A percentile compares a stretch with the other conserved stretches of the same genome.
Evolutionary conservation across 2,329 filamentous ascomycete genomes (phyloP).

Genomic region (Fusarium sp.): DNA sequence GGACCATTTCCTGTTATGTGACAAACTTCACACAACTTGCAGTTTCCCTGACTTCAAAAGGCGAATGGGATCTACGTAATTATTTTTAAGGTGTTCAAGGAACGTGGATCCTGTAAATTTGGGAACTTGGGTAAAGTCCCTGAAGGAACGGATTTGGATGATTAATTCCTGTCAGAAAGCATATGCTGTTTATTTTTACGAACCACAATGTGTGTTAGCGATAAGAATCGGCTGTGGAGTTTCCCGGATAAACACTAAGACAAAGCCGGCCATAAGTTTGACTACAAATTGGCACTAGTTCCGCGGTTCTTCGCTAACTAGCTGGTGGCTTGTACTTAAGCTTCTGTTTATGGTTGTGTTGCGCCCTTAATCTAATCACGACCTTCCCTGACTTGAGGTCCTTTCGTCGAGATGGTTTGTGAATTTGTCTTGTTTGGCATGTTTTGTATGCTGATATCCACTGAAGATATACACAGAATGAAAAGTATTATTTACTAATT

Average conservation of each 20-base stretch:
- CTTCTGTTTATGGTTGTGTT: slow-evolving; percentile 21
- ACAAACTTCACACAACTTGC: no score
- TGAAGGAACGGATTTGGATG: not conserved
- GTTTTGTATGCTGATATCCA: no score
- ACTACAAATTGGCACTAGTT: not conserved
- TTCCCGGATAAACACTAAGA: not conserved
- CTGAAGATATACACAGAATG: no score
- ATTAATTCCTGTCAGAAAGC: not conserved
- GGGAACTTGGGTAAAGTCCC: no score
- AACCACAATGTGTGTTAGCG: not conserved
- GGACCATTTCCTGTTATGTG: not conserved
- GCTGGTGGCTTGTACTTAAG: not conserved
- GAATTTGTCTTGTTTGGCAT: no score
- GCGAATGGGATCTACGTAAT: no score
- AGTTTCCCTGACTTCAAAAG: no score
- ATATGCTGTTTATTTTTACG: no score
- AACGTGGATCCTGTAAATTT: fast-evolving
- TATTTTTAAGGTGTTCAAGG: not conserved
- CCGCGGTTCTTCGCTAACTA: not conserved
- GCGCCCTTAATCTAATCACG: not conserved
- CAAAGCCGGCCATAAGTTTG: not conserved
- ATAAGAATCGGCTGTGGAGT: not conserved
- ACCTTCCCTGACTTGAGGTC: no score
- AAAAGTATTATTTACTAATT: no score
- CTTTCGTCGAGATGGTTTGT: no score